These are phyloP conservation scores for Brassica carinata DNA, from an alignment of 345 rosid genomes.

Conservation along the genomic window DNA sequence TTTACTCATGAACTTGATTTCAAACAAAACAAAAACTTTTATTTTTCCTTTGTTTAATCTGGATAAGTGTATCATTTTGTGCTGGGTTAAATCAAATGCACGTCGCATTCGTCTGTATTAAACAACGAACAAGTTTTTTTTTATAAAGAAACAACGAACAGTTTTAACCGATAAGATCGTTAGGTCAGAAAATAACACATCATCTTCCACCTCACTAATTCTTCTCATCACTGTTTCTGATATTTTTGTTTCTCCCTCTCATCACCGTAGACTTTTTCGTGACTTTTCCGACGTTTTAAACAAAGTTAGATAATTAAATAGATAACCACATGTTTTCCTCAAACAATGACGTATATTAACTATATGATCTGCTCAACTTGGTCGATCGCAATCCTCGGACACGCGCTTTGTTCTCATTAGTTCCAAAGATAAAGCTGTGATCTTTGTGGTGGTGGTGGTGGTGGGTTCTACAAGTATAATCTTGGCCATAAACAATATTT, in stretches of 20 bases:
- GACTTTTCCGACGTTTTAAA: not conserved
- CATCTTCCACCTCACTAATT: conserved; percentile 3
- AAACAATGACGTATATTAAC: not conserved
- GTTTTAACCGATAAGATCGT: conserved; percentile 25
- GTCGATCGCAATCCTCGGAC: conserved; percentile 36
- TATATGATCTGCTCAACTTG: conserved; percentile 4
- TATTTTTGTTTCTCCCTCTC: conserved; percentile 17
- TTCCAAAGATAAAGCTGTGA: conserved; percentile 22
- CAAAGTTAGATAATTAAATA: not conserved
- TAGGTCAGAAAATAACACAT: conserved; percentile 26
- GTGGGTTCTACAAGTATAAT: conserved; percentile 31
- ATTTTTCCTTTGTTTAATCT: conserved; percentile 13
- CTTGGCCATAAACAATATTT: conserved; percentile 23
- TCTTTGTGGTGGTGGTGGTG: conserved; percentile 33
- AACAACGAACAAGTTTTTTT: not conserved
- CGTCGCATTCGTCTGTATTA: not conserved
- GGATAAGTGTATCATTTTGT: not conserved
- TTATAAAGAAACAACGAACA: not conserved
- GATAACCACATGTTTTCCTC: not conserved
- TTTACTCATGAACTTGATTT: conserved; percentile 43
- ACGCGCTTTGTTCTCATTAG: conserved; percentile 33
- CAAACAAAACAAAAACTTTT: conserved; percentile 38
- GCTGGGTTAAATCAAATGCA: not conserved
- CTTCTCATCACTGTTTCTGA: conserved; percentile 33
- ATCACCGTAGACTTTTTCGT: conserved; percentile 24